Conservation (phyloP, 768 basidiomycete species). For the Podaxis mareebaensis region DNA sequence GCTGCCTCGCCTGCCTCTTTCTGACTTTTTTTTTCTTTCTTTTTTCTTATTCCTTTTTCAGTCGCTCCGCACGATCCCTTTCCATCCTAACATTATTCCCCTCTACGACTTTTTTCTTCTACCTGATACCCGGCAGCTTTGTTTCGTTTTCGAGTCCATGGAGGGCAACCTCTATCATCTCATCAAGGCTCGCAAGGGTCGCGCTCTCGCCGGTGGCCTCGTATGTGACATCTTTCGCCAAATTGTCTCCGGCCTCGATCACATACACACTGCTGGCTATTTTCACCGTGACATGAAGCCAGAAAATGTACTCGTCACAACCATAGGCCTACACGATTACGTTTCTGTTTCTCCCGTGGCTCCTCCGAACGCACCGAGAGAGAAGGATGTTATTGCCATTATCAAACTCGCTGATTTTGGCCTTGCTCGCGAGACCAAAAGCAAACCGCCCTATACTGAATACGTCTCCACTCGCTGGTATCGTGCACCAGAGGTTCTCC, state of each 20-base stretch:
- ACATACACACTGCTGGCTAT: conserved; percentile 91
- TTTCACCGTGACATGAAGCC: conserved; percentile 99
- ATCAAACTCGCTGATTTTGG: conserved; percentile 99
- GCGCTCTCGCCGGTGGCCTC: conserved; percentile 94
- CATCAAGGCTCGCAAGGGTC: conserved; percentile 94
- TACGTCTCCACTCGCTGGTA: conserved; percentile 99
- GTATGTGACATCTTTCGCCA: conserved; percentile 94
- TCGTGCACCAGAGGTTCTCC: conserved; percentile 94
- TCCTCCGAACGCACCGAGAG: conserved; percentile 62
- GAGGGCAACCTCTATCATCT: conserved; percentile 99
- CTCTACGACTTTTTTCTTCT: conserved; percentile 98
- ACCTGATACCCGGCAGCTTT: conserved; percentile 94
- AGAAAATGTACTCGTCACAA: conserved; percentile 97
- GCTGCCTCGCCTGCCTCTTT: conserved; percentile 17
- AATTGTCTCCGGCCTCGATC: conserved; percentile 85
- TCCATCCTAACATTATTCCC: conserved; percentile 97
- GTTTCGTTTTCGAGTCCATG: conserved; percentile 99
- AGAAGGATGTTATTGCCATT: conserved; percentile 94
- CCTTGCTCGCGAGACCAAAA: conserved; percentile 86
- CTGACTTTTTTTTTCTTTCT: conserved; percentile 18
- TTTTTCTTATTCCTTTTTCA: conserved; percentile 32
- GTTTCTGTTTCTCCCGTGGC: conserved; percentile 73
- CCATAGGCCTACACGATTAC: conserved; percentile 94
- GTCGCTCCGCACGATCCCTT: conserved; percentile 93
- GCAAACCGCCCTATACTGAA: conserved; percentile 94